A percentile compares a stretch with the other conserved stretches of the same genome.
phyloP scores from a whole-genome alignment of 2,329 filamentous ascomycete genomes.

The Dothideomycetidae sp. region DNA sequence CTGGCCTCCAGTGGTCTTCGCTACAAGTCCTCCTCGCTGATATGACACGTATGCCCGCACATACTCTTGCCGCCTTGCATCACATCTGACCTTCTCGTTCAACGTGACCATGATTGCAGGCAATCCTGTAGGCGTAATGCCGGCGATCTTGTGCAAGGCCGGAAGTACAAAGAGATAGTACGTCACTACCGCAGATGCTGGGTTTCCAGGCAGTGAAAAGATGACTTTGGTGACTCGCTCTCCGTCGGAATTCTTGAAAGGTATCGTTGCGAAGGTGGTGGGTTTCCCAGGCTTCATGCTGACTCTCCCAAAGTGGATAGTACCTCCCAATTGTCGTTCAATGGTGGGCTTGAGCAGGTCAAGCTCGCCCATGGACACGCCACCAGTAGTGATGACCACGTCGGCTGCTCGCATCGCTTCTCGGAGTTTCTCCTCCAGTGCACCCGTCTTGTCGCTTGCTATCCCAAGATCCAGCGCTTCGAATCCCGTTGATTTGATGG shows the following conservation, averaged over 20 bases:
- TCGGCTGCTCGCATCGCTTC: conserved; percentile 60
- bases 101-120: conserved; percentile 58
- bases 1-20: conserved; percentile 76
- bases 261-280: conserved; percentile 86
- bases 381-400: conserved; percentile 79
- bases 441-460: conserved; percentile 55
- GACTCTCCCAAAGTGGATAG: conserved; percentile 90
- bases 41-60: conserved; percentile 67
- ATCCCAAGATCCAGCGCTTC: conserved; percentile 76
- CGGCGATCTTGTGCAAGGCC: conserved; percentile 62
- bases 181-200: conserved; percentile 81
- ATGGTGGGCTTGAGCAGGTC: conserved; percentile 94
- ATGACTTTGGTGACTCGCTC: conserved; percentile 53
- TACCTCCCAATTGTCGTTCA: conserved; percentile 75
- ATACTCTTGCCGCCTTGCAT: conserved; percentile 70
- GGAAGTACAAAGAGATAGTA: conserved; percentile 91
- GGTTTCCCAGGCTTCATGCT: conserved; percentile 98
- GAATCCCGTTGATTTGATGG: conserved; percentile 60
- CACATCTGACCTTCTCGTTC: conserved; percentile 57
- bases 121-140: conserved; percentile 52
- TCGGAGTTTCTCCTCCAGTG: conserved; percentile 64
- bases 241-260: conserved; percentile 40
- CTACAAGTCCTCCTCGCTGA: conserved; percentile 52
- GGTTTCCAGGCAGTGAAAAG: conserved; percentile 88
- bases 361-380: conserved; percentile 94